Evolutionary conservation across 805 yeast species (phyloP).

Genomic region (Lachancea lanzarotensis): DNA sequence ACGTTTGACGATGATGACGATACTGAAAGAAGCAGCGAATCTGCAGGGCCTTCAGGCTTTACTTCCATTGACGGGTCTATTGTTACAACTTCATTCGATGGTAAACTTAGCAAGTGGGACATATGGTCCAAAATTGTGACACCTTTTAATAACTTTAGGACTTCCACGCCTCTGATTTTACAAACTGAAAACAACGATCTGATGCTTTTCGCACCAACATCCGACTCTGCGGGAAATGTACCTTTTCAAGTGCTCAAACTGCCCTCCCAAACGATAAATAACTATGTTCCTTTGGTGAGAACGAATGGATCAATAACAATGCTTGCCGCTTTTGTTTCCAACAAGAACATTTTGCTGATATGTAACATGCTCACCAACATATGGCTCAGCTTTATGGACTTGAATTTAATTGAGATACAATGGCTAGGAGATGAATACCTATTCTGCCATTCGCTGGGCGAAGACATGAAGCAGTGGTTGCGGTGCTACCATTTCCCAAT

Average conservation of each 20-base stretch:
- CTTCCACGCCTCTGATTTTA: conserved; percentile 18
- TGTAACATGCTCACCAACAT: conserved; percentile 23
- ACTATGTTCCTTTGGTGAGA: conserved; percentile 19
- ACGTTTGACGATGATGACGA: conserved; percentile 16
- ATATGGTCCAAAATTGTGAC: conserved; percentile 24
- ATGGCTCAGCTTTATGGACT: conserved; percentile 26
- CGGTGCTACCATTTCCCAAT: conserved; percentile 25
- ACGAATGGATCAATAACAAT: conserved; percentile 22
- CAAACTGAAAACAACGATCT: conserved; percentile 26
- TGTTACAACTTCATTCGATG: conserved; percentile 16
- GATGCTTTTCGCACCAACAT: conserved; percentile 23
- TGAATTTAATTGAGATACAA: conserved; percentile 23
- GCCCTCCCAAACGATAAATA: conserved; percentile 30
- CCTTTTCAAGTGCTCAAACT: conserved; percentile 24
- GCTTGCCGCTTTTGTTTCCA: conserved; percentile 26
- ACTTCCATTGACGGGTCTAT: conserved; percentile 14
- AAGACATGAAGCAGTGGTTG: conserved; percentile 15
- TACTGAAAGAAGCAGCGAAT: conserved; percentile 6
- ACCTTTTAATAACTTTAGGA: conserved; percentile 20
- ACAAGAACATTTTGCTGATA: conserved; percentile 28
- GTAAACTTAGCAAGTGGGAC: conserved; percentile 24
- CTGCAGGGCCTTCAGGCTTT: conserved; percentile 17
- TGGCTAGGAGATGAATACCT: conserved; percentile 31
- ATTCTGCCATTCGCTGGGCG: conserved; percentile 21
- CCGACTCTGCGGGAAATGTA: conserved; percentile 16